Evolutionary conservation across 2,329 filamentous ascomycete genomes (phyloP).

Genomic region (Dothideomycetes sp.): DNA sequence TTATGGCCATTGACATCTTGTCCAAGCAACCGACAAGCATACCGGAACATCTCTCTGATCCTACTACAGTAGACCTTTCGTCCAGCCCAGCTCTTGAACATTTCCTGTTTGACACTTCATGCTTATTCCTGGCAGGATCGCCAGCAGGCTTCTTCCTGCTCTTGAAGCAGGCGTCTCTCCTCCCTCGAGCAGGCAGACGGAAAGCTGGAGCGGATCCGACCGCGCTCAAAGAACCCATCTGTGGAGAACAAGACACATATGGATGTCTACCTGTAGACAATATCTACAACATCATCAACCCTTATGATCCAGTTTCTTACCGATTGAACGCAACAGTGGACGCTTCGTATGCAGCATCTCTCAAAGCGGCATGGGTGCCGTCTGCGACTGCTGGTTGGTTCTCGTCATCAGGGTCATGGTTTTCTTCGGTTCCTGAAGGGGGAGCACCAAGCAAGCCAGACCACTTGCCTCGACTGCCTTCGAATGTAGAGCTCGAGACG

Average conservation of each 20-base stretch:
- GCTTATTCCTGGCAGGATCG: constrained; percentile 81
- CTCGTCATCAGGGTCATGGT: constrained; percentile 18
- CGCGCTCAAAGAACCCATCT: constrained; percentile 45
- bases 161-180: constrained; percentile 61
- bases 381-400: constrained; percentile 50
- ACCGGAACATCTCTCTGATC: constrained; percentile 35
- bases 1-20: constrained; percentile 87
- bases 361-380: constrained; percentile 73
- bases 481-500: constrained; percentile 76
- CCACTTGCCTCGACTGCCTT: constrained; percentile 32
- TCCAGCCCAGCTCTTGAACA: constrained; percentile 31
- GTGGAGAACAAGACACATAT: constrained; percentile 70
- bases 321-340: constrained; percentile 87
- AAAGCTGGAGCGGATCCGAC: constrained; percentile 62
- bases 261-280: constrained; percentile 93
- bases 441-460: constrained; percentile 22
- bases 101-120: constrained; percentile 88
- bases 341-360: constrained; percentile 61
- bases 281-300: constrained; percentile 84
- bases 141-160: constrained; percentile 89
- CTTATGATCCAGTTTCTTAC: constrained; percentile 76
- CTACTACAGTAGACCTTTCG: constrained; percentile 20
- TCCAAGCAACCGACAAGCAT: constrained; percentile 75
- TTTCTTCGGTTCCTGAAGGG: constrained; percentile 12
- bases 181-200: constrained; percentile 64